Conservation (phyloP, 2,329 filamentous ascomycete species). For the Didymella glomerata region DNA sequence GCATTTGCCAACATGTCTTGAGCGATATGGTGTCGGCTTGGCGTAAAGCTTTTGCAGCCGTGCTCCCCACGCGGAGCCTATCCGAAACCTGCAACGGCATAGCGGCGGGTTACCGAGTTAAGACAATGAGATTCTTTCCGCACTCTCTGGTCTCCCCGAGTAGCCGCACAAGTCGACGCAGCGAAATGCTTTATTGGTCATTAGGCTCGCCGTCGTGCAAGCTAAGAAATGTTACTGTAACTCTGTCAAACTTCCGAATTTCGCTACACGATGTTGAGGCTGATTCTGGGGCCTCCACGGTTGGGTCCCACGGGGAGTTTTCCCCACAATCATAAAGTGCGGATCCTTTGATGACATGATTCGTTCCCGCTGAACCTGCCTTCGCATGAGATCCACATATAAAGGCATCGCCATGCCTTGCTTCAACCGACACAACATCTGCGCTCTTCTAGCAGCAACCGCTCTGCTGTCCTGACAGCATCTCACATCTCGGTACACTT, state of each 20-base stretch:
- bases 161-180: neutral
- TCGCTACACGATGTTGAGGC: neutral
- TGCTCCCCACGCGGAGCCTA: slow-evolving; percentile 11
- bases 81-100: slow-evolving; percentile 5
- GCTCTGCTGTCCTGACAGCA: neutral
- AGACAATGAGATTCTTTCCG: neutral
- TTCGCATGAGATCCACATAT: slow-evolving; percentile 7
- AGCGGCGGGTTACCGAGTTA: slow-evolving; percentile 16
- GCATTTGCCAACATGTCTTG: slow-evolving; percentile 5
- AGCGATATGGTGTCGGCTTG: neutral
- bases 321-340: slow-evolving; percentile 11
- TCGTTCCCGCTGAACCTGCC: slow-evolving; percentile 12
- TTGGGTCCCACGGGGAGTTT: slow-evolving; percentile 8
- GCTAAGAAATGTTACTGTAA: neutral
- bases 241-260: neutral
- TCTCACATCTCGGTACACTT: neutral
- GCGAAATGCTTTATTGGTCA: neutral
- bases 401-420: slow-evolving; percentile 7
- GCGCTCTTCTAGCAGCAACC: neutral
- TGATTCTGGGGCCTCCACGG: slow-evolving; percentile 11
- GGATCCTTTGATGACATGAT: slow-evolving; percentile 15
- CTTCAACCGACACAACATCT: neutral
- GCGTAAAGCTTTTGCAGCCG: slow-evolving; percentile 10
- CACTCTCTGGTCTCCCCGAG: neutral
- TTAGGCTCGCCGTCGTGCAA: no score